Base-by-base conservation (phyloP, 2,329 filamentous ascomycete genomes). In the Aureobasidium sp. region DNA sequence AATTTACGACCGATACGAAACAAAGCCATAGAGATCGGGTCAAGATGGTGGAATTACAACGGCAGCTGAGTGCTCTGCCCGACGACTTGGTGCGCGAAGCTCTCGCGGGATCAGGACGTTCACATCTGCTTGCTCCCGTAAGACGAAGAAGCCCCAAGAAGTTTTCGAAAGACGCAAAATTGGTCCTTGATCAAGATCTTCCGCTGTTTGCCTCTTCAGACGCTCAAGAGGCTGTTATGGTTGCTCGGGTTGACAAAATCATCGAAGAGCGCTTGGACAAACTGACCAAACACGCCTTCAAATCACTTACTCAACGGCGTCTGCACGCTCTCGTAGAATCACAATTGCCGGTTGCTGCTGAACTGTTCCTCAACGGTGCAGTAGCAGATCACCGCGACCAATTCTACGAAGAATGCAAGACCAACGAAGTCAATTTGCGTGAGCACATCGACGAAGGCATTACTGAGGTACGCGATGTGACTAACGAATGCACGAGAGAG, bases 341-440 rank as follows among this genome's bases (percentile, higher is more conserved):
- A 8, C 56, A 42, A 50, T 24, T 60, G 3, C 56, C 56, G 15
- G 4, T 60, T 2, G 56, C 56, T 7, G 45, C 56, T 12, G 56
- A 60, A 2, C 17, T 60, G 8, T 22, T 60, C 19, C 56, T 60
- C 11, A 39, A 50, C 15, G 45, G 45, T 8, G 56, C 56, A 31
- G 35, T 60, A 11, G 56, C 24, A 14, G 22, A 29, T 24, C 37
- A 60, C 14, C 56, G 56, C 35, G 56, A 60, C 33, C 44, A 40
- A 7, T 60, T 50, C 8, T 50, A 60, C 35, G 56, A 60, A 17
- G 56, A 60, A 9, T 60, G 56, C 22, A 39, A 60, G 24, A 27
- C 24, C 4, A 40, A 49, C 11, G 56, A 60, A 40, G 22, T 22
- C 22, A 48, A 22, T 22, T 1, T 59, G 1, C 42, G 35, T 3